phyloP scores from a whole-genome alignment of 805 yeast species.

The Candida wancherniae region DNA sequence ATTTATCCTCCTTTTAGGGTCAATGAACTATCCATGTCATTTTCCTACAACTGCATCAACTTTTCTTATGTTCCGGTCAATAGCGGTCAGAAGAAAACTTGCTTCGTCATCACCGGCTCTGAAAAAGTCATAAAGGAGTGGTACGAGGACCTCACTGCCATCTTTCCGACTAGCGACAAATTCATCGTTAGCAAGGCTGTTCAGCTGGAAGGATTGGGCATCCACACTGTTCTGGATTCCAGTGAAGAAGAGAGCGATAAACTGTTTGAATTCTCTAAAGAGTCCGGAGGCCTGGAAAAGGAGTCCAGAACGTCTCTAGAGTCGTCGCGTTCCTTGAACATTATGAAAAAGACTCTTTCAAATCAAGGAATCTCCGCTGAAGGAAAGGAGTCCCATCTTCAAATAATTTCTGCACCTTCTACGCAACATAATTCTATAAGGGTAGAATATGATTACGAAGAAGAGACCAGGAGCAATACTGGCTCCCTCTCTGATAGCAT shows the following conservation, averaged over 20 bases:
- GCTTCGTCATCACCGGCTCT: conserved; percentile 17
- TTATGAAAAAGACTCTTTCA: conserved; percentile 13
- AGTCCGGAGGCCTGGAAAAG: neutral
- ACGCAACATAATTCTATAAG: conserved; percentile 7
- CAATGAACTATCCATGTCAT: conserved; percentile 29
- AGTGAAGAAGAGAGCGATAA: conserved; percentile 2
- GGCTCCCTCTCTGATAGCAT: conserved; percentile 8
- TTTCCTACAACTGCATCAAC: conserved; percentile 12
- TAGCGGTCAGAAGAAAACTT: conserved; percentile 14
- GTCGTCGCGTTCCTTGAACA: conserved; percentile 7
- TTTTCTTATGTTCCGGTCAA: conserved; percentile 14
- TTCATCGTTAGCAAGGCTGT: conserved; percentile 9
- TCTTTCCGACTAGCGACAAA: conserved; percentile 28
- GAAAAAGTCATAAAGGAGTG: conserved; percentile 22
- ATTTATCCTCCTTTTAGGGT: conserved; percentile 40
- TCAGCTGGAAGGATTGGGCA: conserved; percentile 14
- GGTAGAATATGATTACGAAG: conserved; percentile 11
- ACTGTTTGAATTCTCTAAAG: conserved; percentile 3
- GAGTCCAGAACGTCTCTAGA: conserved; percentile 5
- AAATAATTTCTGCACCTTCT: conserved; percentile 5
- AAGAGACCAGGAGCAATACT: conserved; percentile 1
- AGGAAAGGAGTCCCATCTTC: conserved; percentile 2
- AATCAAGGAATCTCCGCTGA: conserved; percentile 10
- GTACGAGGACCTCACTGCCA: conserved; percentile 26
- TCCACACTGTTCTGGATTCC: conserved; percentile 11